Percentiles rank a stretch among this genome's conserved stretches.
Evolutionary conservation across 148 eudicot species (phyloP).

Genomic region (Polygonum aviculare): DNA sequence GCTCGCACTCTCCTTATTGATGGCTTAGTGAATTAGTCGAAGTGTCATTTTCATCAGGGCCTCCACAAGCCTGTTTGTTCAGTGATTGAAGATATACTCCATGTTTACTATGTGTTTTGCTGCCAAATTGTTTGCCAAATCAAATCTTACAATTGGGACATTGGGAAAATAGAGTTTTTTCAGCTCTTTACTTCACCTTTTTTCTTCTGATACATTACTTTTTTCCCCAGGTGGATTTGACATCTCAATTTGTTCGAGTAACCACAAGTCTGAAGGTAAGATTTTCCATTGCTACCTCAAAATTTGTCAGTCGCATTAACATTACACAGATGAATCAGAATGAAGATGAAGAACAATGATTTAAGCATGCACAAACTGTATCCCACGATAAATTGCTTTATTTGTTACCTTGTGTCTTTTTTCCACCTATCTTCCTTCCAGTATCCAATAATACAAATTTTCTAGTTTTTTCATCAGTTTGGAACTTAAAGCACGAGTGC

Average conservation of each 20-base stretch:
- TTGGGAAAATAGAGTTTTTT: neutral
- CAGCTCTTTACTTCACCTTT: neutral
- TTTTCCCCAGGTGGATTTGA: constrained; percentile 72
- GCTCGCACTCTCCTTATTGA: no score
- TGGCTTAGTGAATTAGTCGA: neutral
- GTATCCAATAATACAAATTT: neutral
- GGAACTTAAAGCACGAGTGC: neutral
- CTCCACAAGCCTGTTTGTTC: neutral
- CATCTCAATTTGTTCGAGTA: constrained; percentile 70
- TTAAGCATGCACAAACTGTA: neutral
- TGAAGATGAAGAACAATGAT: neutral
- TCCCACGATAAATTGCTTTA: neutral
- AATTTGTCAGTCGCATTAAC: neutral
- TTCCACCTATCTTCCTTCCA: neutral
- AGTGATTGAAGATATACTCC: neutral
- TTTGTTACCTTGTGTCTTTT: neutral
- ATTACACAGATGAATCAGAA: neutral
- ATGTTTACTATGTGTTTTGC: neutral
- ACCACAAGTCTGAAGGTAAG: constrained; percentile 56
- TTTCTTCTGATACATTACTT: constrained; percentile 5
- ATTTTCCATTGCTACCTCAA: constrained; percentile 4
- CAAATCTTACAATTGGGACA: neutral
- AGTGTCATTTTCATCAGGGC: neutral
- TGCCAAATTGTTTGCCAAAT: neutral
- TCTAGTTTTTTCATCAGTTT: neutral